Evolutionary conservation across 2,329 filamentous ascomycete genomes (phyloP), one percentile per base, ranked within the genome.

Genomic region (Fusarium sterilihyphosum): DNA sequence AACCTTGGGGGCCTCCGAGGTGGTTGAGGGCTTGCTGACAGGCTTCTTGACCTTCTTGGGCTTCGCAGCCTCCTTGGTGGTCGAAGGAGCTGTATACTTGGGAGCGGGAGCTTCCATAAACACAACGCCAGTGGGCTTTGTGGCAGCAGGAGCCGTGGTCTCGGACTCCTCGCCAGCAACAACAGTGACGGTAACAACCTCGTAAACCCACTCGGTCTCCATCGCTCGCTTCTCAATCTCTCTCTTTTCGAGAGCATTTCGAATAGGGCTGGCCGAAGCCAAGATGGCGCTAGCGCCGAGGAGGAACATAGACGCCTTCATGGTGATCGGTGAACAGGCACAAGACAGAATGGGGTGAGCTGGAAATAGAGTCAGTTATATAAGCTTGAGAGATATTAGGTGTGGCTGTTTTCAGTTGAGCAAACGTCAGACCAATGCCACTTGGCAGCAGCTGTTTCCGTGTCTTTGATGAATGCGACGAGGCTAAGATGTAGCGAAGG

Each of bases 261-360:
- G 61, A 46, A 79, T 74, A 62, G 86, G 87, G 57, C 80, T 78
- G 76, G 86, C 86, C 65, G 82, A 76, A 63, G 84, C 86, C 79
- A 88, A 71, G 60, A 86, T 71, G 76, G 87, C 85, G 78, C 85
- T 82, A 71, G 85, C 82, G 75, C 83, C 81, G 73, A 82, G 81
- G 74, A 89, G 80, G 73, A 85, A 80, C 65, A 85, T 68, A 56
- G 87, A 86, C 53, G 84, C 81, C 84, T 87, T 89, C 87, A 89
- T 89, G 73, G 80, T 87, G 81, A 67, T 69, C 56, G 70, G 70
- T 68, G 54, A 60, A 66, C 53, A 70, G 60, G 62, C 68, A 64
- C 56, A 38, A 49, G 57, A 61, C 40, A 49, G 64, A 69, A 49
- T 61, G 65, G 44, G 59, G 49, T 67, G 47, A 65, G 73, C 76